Percentiles rank a stretch among this genome's conserved stretches.
Evolutionary conservation across 1,284 basidiomycete species (phyloP).

Genomic region (Mycena sp.): DNA sequence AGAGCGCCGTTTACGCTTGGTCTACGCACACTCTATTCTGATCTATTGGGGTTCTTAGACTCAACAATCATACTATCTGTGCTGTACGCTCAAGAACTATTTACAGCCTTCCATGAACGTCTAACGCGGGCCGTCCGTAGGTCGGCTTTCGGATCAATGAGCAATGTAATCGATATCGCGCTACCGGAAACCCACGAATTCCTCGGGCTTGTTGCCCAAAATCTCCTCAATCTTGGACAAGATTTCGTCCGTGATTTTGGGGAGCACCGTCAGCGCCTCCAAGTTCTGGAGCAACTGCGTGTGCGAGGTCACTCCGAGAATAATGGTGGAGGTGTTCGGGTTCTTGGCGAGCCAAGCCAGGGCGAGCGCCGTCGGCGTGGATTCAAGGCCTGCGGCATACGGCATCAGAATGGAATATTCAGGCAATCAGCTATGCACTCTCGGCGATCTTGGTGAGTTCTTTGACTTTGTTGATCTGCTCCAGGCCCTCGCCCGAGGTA

Average conservation of each 20-base stretch:
- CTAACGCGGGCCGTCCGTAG: not conserved
- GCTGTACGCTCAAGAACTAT: no score
- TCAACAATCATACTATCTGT: no score
- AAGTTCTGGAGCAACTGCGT: conserved; percentile 53
- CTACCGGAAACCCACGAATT: conserved; percentile 34
- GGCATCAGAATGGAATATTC: not conserved
- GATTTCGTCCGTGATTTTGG: conserved; percentile 73
- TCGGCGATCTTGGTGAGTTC: conserved; percentile 74
- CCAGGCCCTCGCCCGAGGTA: conserved; percentile 61
- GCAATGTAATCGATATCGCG: no score
- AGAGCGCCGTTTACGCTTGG: no score
- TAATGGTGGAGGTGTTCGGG: conserved; percentile 76
- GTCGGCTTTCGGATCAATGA: not conserved
- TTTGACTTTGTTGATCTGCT: conserved; percentile 76
- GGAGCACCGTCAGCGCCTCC: conserved; percentile 67
- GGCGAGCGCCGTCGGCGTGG: conserved; percentile 59
- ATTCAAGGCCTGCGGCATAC: conserved; percentile 43
- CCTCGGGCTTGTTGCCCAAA: conserved; percentile 59
- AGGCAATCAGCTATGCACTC: conserved; percentile 31
- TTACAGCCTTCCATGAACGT: not conserved
- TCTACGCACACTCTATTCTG: no score
- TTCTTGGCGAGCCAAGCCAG: conserved; percentile 82
- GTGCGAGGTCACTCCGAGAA: conserved; percentile 69
- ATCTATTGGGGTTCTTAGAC: no score
- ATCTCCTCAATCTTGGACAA: conserved; percentile 74